These are phyloP conservation scores for Cystobasidium slooffiae DNA, from an alignment of 1,284 basidiomycete species.

Conservation along the genomic window DNA sequence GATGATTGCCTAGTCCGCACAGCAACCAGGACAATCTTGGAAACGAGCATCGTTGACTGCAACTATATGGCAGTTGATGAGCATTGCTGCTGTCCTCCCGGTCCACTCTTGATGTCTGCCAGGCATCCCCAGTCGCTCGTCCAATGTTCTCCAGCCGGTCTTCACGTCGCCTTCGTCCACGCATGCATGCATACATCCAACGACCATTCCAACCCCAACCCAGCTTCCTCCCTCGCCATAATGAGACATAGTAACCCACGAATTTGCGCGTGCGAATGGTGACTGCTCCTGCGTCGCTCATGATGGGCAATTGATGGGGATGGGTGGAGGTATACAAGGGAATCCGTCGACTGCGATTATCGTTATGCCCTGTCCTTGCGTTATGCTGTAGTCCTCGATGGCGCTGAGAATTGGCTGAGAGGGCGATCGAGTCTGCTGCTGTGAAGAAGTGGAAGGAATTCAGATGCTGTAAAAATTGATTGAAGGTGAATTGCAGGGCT, in stretches of 20 bases:
- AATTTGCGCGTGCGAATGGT: slow-evolving; percentile 99
- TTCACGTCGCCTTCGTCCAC: not conserved
- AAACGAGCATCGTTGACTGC: too few relatives aligned
- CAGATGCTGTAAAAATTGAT: not conserved
- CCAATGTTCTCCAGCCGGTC: not conserved
- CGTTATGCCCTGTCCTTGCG: too few relatives aligned
- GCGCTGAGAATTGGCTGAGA: not conserved
- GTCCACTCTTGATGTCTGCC: not conserved
- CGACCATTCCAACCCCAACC: slow-evolving; percentile 4
- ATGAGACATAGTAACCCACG: slow-evolving; percentile 56
- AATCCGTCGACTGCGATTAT: not conserved
- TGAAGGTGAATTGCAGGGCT: not conserved
- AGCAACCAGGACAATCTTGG: too few relatives aligned
- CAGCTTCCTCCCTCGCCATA: not conserved
- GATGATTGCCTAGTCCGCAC: too few relatives aligned
- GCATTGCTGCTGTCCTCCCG: too few relatives aligned
- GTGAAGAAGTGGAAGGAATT: slow-evolving; percentile 8
- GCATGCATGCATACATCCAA: not conserved
- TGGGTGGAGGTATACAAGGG: not conserved
- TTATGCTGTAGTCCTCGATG: not conserved
- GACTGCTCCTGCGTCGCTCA: slow-evolving; percentile 70
- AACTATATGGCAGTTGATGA: too few relatives aligned
- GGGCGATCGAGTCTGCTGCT: slow-evolving; percentile 3
- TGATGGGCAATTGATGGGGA: slow-evolving; percentile 25
- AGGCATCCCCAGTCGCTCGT: not conserved